A percentile compares a stretch with the other conserved stretches of the same genome.
phyloP scores from a whole-genome alignment of 176 grass and related monocot species.

The Oryza officinalis region DNA sequence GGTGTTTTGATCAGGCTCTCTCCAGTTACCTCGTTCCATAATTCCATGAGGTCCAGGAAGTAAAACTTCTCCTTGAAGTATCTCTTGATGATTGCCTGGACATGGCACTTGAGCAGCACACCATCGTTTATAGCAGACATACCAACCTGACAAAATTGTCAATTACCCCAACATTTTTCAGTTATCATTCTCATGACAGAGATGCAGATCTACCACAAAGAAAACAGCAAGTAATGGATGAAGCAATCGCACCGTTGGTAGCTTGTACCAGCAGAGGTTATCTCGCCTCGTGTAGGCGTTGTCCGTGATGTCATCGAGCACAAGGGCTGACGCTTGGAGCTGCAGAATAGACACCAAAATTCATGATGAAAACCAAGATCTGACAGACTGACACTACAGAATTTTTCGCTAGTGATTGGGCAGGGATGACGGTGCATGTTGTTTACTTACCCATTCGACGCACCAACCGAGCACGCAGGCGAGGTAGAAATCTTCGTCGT shows the following conservation, averaged over 20 bases:
- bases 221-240: not conserved
- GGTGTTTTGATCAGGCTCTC: not conserved
- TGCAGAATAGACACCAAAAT: conserved; percentile 31
- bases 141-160: conserved; percentile 48
- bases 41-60: conserved; percentile 56
- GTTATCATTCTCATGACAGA: not conserved
- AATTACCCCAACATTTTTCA: not conserved
- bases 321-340: conserved; percentile 67
- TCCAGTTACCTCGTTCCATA: conserved; percentile 55
- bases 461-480: conserved; percentile 54
- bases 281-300: conserved; percentile 68
- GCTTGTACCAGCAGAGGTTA: conserved; percentile 65
- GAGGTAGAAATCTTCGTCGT: conserved; percentile 53
- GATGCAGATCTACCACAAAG: not conserved
- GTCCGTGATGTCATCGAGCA: conserved; percentile 76
- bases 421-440: not conserved
- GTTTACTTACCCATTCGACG: conserved; percentile 42
- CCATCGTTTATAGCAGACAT: conserved; percentile 67
- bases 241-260: conserved; percentile 27
- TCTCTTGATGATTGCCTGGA: conserved; percentile 61
- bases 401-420: not conserved
- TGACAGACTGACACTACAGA: not conserved
- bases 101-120: conserved; percentile 63
- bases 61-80: conserved; percentile 64
- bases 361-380: not conserved